Conservation (phyloP, 2,329 filamentous ascomycete species). For the Diaporthe capsici region DNA sequence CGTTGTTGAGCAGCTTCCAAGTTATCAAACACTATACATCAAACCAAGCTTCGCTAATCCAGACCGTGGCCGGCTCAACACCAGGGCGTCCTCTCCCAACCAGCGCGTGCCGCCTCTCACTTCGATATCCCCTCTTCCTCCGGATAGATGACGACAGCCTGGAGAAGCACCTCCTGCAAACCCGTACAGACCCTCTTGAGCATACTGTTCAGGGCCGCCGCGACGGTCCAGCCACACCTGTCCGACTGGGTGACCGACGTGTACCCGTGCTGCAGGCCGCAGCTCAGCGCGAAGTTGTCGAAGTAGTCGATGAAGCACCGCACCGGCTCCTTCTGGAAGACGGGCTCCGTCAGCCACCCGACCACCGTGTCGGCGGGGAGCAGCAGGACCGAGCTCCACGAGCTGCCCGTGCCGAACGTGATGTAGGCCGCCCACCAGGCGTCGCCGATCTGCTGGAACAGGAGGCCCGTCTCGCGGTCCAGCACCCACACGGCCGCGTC, state of each 20-base stretch:
- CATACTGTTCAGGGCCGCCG: neutral
- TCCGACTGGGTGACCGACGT: neutral
- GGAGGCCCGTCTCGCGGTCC: constrained; percentile 2
- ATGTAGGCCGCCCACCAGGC: neutral
- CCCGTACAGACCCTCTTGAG: neutral
- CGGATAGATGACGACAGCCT: neutral
- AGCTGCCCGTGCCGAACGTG: neutral
- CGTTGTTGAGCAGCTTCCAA: neutral
- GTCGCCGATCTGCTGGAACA: constrained; percentile 4
- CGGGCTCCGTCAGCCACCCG: neutral
- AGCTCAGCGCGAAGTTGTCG: neutral
- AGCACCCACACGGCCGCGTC: neutral
- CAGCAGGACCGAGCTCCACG: neutral
- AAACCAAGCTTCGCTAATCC: neutral
- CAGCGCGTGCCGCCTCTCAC: neutral
- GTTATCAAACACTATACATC: neutral
- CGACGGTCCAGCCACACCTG: neutral
- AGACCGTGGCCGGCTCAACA: neutral
- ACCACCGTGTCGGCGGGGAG: neutral
- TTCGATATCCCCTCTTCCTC: neutral
- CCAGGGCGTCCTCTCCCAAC: neutral
- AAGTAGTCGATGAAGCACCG: neutral
- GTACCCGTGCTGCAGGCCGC: neutral
- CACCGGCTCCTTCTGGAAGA: neutral
- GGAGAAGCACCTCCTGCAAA: neutral